phyloP scores from a whole-genome alignment of 163 green algal genomes.

The Volvox carteri region DNA sequence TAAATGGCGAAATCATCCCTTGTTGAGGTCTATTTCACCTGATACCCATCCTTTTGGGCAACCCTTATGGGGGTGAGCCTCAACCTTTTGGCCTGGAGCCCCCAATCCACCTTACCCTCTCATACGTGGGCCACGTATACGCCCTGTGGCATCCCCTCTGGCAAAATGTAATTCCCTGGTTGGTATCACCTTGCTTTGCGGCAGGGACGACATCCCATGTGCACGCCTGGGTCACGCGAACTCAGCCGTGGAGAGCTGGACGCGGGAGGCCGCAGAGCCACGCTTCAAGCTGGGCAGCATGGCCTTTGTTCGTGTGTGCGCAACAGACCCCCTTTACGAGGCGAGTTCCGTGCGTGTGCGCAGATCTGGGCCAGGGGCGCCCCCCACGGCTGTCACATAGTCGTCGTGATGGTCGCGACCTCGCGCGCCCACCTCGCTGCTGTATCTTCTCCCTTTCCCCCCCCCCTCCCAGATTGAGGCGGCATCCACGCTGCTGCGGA shows the following conservation, averaged over 20 bases:
- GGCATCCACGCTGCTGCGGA: constrained; percentile 40
- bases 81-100: too few species aligned
- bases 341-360: background rate
- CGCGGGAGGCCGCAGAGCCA: background rate
- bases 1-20: too few species aligned
- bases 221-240: constrained; percentile 6
- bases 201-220: constrained; percentile 44
- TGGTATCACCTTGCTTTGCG: background rate
- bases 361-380: background rate
- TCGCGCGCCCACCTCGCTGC: background rate
- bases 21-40: too few species aligned
- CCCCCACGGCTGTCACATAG: background rate
- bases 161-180: background rate
- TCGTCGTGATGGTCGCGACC: too few species aligned
- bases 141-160: too few species aligned
- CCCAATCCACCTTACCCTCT: too few species aligned
- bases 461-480: constrained; percentile 49
- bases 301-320: constrained; percentile 32
- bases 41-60: too few species aligned
- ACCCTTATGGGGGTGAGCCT: too few species aligned
- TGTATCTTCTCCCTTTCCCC: too few species aligned
- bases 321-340: constrained; percentile 27
- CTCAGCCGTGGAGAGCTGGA: background rate
- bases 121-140: too few species aligned
- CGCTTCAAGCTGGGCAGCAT: constrained; percentile 47